A percentile compares a stretch with the other conserved stretches of the same genome.
Conservation (phyloP, 2,329 filamentous ascomycete species). For the Aspergillus sp. region DNA sequence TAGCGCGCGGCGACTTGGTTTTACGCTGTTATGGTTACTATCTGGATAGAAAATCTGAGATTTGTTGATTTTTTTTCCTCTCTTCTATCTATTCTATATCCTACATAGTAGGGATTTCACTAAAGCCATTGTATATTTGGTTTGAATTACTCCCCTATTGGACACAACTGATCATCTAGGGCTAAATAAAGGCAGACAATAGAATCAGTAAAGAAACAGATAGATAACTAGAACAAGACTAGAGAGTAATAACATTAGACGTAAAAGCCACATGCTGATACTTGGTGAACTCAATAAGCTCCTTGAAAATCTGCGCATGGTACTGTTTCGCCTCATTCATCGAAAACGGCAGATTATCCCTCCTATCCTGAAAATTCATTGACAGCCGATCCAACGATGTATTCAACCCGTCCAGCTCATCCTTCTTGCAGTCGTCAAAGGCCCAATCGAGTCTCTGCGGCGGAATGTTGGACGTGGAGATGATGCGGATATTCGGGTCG, state of each 20-base stretch:
- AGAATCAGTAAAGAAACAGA: not conserved
- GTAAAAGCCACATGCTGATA: conserved; percentile 27
- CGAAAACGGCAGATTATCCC: conserved; percentile 25
- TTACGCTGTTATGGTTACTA: no score
- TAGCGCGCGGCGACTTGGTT: no score
- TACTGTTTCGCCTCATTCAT: conserved; percentile 35
- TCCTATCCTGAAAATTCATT: conserved; percentile 15
- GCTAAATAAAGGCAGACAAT: not conserved
- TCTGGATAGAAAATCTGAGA: no score
- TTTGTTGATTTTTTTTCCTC: no score
- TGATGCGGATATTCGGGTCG: conserved; percentile 51
- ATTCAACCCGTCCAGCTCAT: conserved; percentile 11
- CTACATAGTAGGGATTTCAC: no score
- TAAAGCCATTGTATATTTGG: no score
- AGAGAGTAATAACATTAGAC: conserved; percentile 14
- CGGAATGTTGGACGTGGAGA: conserved; percentile 51
- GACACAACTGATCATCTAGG: not conserved
- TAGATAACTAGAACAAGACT: not conserved
- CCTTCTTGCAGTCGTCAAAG: conserved; percentile 21
- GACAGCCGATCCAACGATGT: conserved; percentile 13
- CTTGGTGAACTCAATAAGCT: conserved; percentile 18
- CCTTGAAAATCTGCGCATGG: conserved; percentile 19
- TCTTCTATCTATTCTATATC: no score
- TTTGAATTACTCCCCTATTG: no score
- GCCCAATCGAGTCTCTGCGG: conserved; percentile 47